phyloP scores from a whole-genome alignment of 2,329 filamentous ascomycete genomes.

The Cylindrodendrum hubeiense region DNA sequence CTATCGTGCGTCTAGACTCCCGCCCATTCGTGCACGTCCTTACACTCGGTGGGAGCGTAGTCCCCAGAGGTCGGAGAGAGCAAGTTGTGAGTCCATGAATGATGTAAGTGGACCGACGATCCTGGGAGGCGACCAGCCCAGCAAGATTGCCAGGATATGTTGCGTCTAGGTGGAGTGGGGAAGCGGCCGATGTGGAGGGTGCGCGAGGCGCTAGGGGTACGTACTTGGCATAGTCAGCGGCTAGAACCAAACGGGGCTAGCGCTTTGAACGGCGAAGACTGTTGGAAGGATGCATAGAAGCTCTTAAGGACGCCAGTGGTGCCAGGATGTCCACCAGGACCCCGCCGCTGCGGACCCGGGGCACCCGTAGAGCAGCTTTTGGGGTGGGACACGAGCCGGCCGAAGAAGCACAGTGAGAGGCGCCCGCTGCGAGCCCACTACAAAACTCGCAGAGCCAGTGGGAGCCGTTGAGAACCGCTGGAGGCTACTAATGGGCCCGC shows the following conservation, averaged over 20 bases:
- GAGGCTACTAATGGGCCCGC: neutral
- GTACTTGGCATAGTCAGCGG: constrained; percentile 6
- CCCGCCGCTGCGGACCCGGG: constrained; percentile 30
- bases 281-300: constrained; percentile 47
- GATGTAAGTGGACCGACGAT: constrained; percentile 45
- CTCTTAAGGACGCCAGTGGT: constrained; percentile 24
- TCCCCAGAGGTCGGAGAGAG: constrained; percentile 25
- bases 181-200: constrained; percentile 30
- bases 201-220: constrained; percentile 4
- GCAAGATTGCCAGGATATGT: constrained; percentile 25
- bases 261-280: constrained; percentile 33
- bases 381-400: constrained; percentile 10
- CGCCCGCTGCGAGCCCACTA: neutral
- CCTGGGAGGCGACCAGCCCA: constrained; percentile 23
- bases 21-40: constrained; percentile 26
- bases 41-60: constrained; percentile 18
- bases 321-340: constrained; percentile 26
- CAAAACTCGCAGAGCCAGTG: neutral
- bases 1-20: constrained; percentile 28
- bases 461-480: constrained; percentile 11
- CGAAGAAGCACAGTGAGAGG: neutral
- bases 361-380: constrained; percentile 13
- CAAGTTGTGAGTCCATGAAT: constrained; percentile 41
- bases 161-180: constrained; percentile 34
- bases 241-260: constrained; percentile 30